A percentile compares a stretch with the other conserved stretches of the same genome.
These are phyloP conservation scores for Lentinula boryana DNA, from an alignment of 768 basidiomycete genomes.

Conservation along the genomic window DNA sequence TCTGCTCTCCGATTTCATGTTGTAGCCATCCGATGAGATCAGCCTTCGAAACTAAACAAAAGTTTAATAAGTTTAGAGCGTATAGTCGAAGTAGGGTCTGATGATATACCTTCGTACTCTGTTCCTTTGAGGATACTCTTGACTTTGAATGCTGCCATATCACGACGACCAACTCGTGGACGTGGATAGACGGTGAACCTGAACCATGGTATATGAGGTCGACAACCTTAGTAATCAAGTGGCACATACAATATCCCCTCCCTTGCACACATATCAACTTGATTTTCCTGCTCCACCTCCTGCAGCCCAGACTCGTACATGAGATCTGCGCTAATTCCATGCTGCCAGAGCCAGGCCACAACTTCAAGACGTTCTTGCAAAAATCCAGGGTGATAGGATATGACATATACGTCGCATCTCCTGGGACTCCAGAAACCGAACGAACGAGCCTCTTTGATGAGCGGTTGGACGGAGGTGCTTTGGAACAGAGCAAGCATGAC, in stretches of 20 bases:
- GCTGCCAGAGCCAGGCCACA: constrained; percentile 69
- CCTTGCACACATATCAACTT: constrained; percentile 62
- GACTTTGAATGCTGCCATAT: constrained; percentile 70
- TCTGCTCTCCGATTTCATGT: constrained; percentile 75
- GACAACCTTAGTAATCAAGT: not conserved
- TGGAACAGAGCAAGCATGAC: constrained; percentile 65
- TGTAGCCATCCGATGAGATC: constrained; percentile 74
- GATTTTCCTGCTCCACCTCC: constrained; percentile 57
- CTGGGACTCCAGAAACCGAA: constrained; percentile 91
- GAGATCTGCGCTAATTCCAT: constrained; percentile 79
- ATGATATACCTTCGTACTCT: constrained; percentile 59
- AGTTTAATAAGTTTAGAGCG: constrained; percentile 4
- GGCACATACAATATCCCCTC: constrained; percentile 76
- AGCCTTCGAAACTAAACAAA: constrained; percentile 38
- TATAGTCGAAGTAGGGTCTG: not conserved
- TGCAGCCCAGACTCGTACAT: constrained; percentile 77
- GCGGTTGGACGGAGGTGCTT: constrained; percentile 56
- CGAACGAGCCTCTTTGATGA: constrained; percentile 74
- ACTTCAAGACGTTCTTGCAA: constrained; percentile 76
- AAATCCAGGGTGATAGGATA: constrained; percentile 71
- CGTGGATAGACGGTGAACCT: constrained; percentile 50
- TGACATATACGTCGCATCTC: constrained; percentile 81
- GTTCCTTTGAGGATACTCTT: constrained; percentile 78
- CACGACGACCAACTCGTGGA: constrained; percentile 49
- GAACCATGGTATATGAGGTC: not conserved